Conservation (phyloP, 257 asterid genomes). For the Primulina eburnea region DNA sequence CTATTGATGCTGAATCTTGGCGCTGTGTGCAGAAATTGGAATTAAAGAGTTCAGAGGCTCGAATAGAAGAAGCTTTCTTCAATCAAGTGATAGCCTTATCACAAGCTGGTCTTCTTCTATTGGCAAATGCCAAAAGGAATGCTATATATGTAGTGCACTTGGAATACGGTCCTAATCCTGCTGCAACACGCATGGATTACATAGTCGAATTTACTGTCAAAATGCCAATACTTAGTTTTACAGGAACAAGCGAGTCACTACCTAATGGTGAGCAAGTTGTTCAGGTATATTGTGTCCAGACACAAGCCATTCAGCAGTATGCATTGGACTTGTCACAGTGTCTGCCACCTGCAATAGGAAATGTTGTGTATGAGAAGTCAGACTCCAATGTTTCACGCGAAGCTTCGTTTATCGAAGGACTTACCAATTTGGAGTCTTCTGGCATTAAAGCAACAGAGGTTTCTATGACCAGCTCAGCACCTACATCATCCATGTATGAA, state of each 20-base stretch:
- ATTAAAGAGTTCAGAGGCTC: slow-evolving; percentile 72
- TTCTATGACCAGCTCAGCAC: slow-evolving; percentile 53
- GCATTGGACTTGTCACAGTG: slow-evolving; percentile 91
- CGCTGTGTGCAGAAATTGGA: slow-evolving; percentile 78
- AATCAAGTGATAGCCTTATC: slow-evolving; percentile 93
- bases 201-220: slow-evolving; percentile 90
- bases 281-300: slow-evolving; percentile 96
- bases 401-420: slow-evolving; percentile 48
- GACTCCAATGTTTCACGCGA: slow-evolving; percentile 53
- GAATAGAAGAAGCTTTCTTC: slow-evolving; percentile 75
- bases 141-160: slow-evolving; percentile 93
- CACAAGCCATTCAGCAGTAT: slow-evolving; percentile 97
- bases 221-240: slow-evolving; percentile 96
- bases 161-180: slow-evolving; percentile 86
- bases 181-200: slow-evolving; percentile 78
- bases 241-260: slow-evolving; percentile 76
- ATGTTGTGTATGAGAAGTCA: slow-evolving; percentile 50
- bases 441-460: slow-evolving; percentile 48
- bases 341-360: slow-evolving; percentile 74
- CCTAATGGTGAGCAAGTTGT: slow-evolving; percentile 88
- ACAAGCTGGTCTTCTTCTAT: slow-evolving; percentile 72
- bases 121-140: slow-evolving; percentile 95
- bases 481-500: slow-evolving; percentile 47
- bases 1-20: slow-evolving; percentile 94
- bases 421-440: slow-evolving; percentile 41